Evolutionary conservation across 169 alveolate genomes (phyloP), one percentile per base, ranked within the genome.

Genomic region (Eimeria tenella): DNA sequence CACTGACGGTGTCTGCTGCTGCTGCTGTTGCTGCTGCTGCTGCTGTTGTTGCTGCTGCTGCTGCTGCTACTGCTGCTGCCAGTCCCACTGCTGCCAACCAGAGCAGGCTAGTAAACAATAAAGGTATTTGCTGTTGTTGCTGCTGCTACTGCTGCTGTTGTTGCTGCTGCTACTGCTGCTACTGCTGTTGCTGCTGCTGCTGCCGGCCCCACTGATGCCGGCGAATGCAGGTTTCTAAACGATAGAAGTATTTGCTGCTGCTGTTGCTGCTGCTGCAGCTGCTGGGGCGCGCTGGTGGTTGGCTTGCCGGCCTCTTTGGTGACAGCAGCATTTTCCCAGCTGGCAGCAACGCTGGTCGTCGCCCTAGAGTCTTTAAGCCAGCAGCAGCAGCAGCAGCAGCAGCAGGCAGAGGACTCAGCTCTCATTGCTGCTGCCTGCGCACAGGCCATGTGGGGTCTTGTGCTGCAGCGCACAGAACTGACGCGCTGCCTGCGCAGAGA

Each of bases 231-330:
- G 42, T 2, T 31, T 31, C 4, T 31, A 31, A 31, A 31, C 42
- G 42, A 31, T 31, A 31, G 2, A 31, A 31, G 55, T 11, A 9
- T 9, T 25, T 75, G 63, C 86, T 71, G 82, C 82, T 71, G 17
- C 82, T 71, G 82, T 50, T 71, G 82, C 82, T 15, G 82, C 82
- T 71, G 86, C 86, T 77, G 86, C 86, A 77, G 86, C 68, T 77
- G 86, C 65, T 77, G 86, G 86, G 50, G 52, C 21, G 23, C 50
- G 23, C 6, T 77, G 31, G 68, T 49, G 49, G 52, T n/a, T 11
- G 86, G 86, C 25, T 31, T 77, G n/a, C 63, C 86, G 10, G 65
- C 17, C 7, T 31, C 15, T 50, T 77, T 77, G 42, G 25, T 77
- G 2, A 4, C 42, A 2, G 65, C 15, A 49, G 63, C 62, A 4